phyloP scores from a whole-genome alignment of 1,284 basidiomycete species.

The Tetrapyrgos nigripes region DNA sequence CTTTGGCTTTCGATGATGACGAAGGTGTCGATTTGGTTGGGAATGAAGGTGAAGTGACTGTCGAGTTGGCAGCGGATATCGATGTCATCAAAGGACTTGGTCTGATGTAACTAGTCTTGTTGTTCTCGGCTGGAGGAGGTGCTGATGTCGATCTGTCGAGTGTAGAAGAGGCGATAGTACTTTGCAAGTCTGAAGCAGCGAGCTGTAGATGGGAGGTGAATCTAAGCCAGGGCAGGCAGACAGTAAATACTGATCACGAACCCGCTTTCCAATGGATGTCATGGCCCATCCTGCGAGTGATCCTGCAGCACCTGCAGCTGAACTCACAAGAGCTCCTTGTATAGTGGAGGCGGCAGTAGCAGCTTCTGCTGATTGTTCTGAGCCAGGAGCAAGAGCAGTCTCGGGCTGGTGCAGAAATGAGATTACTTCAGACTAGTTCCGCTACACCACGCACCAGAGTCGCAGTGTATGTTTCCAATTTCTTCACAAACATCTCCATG shows the following conservation, averaged over 20 bases:
- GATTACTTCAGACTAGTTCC: conserved; percentile 3
- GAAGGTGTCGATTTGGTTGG: conserved; percentile 10
- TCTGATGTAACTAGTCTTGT: conserved; percentile 19
- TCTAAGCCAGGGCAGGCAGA: not conserved
- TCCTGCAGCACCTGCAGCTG: conserved; percentile 89
- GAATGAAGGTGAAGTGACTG: conserved; percentile 23
- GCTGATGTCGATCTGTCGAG: conserved; percentile 47
- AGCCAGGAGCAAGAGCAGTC: conserved; percentile 44
- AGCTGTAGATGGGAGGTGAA: conserved; percentile 51
- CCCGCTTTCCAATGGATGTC: conserved; percentile 83
- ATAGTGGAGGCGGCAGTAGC: conserved; percentile 36
- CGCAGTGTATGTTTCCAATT: conserved; percentile 79
- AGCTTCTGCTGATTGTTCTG: conserved; percentile 38
- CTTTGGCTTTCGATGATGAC: conserved; percentile 55
- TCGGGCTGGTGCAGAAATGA: conserved; percentile 62
- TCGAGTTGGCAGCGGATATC: conserved; percentile 22
- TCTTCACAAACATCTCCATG: conserved; percentile 85
- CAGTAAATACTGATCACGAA: conserved; percentile 28
- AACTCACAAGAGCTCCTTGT: conserved; percentile 74
- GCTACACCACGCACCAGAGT: conserved; percentile 68
- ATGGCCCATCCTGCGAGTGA: conserved; percentile 95
- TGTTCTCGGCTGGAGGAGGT: conserved; percentile 32
- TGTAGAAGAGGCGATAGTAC: conserved; percentile 54
- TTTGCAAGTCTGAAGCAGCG: conserved; percentile 74
- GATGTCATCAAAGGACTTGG: conserved; percentile 22